These are phyloP conservation scores for Saccharomyces paradoxus DNA, from an alignment of 805 yeast species.

Conservation along the genomic window DNA sequence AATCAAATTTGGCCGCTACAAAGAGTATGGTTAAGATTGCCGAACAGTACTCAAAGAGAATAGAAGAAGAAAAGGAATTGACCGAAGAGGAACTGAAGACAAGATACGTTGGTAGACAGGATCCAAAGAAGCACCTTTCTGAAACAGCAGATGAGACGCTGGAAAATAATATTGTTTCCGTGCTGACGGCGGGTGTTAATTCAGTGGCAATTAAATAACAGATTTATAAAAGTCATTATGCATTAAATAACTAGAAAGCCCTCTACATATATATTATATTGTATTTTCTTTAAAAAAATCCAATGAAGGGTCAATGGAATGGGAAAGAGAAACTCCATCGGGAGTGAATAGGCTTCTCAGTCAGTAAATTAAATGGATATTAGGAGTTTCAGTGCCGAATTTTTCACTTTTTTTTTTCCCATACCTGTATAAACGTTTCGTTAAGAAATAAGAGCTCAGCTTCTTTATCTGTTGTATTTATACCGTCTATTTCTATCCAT, in stretches of 20 bases:
- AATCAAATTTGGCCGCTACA: conserved; percentile 62
- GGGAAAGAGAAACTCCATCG: neutral
- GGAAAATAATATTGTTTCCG: conserved; percentile 83
- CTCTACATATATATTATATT: neutral
- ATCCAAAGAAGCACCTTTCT: conserved; percentile 92
- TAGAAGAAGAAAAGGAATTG: conserved; percentile 83
- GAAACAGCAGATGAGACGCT: conserved; percentile 80
- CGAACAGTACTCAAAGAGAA: conserved; percentile 78
- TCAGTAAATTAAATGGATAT: neutral
- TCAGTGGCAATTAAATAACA: conserved; percentile 72
- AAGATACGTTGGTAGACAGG: conserved; percentile 96
- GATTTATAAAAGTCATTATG: neutral
- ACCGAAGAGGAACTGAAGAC: conserved; percentile 85
- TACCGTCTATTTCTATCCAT: conserved; percentile 57
- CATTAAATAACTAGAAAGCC: neutral
- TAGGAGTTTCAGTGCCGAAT: neutral
- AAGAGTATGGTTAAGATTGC: conserved; percentile 83
- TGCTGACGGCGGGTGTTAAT: conserved; percentile 83
- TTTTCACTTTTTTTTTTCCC: conserved; percentile 36
- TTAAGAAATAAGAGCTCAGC: conserved; percentile 52
- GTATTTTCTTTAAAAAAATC: neutral
- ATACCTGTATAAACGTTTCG: conserved; percentile 59
- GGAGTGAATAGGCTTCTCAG: neutral
- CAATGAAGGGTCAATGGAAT: neutral
- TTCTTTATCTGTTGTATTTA: conserved; percentile 39